phyloP scores from a whole-genome alignment of 2,329 filamentous ascomycete genomes.

The Aspergillus brunneoviolaceus region DNA sequence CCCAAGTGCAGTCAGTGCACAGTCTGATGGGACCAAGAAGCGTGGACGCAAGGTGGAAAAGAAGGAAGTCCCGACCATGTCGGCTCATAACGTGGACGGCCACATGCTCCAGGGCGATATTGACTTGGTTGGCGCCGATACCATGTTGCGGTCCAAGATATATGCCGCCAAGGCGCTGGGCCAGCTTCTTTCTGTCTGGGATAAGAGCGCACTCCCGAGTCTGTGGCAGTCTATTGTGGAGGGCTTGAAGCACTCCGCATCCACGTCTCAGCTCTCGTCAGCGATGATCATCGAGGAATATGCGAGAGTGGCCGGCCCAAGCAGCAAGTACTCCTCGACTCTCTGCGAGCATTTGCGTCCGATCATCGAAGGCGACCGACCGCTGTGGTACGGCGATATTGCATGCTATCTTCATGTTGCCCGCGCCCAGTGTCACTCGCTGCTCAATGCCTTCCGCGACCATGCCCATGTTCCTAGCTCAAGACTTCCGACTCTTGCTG shows the following conservation, averaged over 20 bases:
- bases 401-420: slow-evolving; percentile 87
- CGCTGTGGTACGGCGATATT: slow-evolving; percentile 81
- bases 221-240: slow-evolving; percentile 67
- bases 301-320: slow-evolving; percentile 55
- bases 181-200: slow-evolving; percentile 74
- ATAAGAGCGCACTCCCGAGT: slow-evolving; percentile 52
- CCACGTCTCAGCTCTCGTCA: slow-evolving; percentile 81
- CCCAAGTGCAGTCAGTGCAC: slow-evolving; percentile 45
- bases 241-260: slow-evolving; percentile 69
- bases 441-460: slow-evolving; percentile 89
- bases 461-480: slow-evolving; percentile 75
- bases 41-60: slow-evolving; percentile 84
- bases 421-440: slow-evolving; percentile 84
- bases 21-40: slow-evolving; percentile 65
- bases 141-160: slow-evolving; percentile 84
- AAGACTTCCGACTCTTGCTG: slow-evolving; percentile 77
- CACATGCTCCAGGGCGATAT: slow-evolving; percentile 98
- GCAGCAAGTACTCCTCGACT: slow-evolving; percentile 32
- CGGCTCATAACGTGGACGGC: slow-evolving; percentile 93
- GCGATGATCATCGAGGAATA: slow-evolving; percentile 88
- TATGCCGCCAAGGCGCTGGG: slow-evolving; percentile 84
- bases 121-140: slow-evolving; percentile 87
- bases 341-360: slow-evolving; percentile 63
- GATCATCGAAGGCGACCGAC: slow-evolving; percentile 79
- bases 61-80: slow-evolving; percentile 64